These are phyloP conservation scores for Schwanniomyces etchellsii DNA, from an alignment of 1,139 yeast genomes.

Conservation along the genomic window DNA sequence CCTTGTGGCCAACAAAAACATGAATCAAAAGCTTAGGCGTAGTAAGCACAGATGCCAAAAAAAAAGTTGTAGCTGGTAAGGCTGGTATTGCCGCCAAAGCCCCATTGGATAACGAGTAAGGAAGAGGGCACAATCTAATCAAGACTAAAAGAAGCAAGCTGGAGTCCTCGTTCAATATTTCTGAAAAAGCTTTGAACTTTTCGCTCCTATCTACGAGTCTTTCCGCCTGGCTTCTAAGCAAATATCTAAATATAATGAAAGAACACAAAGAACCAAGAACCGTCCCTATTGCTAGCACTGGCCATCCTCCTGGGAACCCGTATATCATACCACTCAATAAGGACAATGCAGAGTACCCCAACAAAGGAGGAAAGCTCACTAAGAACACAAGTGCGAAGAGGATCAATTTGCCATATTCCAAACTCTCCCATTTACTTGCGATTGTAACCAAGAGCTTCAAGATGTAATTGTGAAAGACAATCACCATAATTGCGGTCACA, in stretches of 20 bases:
- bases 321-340: conserved; percentile 76
- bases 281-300: conserved; percentile 63
- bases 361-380: conserved; percentile 75
- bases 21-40: conserved; percentile 79
- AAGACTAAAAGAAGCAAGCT: conserved; percentile 64
- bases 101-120: conserved; percentile 88
- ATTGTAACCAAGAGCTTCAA: conserved; percentile 38
- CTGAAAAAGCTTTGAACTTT: conserved; percentile 69
- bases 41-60: conserved; percentile 66
- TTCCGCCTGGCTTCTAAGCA: conserved; percentile 53
- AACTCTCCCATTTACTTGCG: conserved; percentile 41
- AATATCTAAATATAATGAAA: conserved; percentile 60
- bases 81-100: conserved; percentile 86
- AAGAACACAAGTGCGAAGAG: conserved; percentile 42
- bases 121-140: conserved; percentile 83
- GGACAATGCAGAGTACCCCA: conserved; percentile 73
- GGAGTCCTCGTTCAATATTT: conserved; percentile 58
- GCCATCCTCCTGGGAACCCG: conserved; percentile 81
- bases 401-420: conserved; percentile 47
- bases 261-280: conserved; percentile 69
- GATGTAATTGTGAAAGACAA: conserved; percentile 46
- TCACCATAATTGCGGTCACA: conserved; percentile 21
- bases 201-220: conserved; percentile 46
- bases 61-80: conserved; percentile 54
- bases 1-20: conserved; percentile 72